Base-by-base conservation (phyloP, 371 early-diverging fungal species). In the Apophysomyces trapeziformis region DNA sequence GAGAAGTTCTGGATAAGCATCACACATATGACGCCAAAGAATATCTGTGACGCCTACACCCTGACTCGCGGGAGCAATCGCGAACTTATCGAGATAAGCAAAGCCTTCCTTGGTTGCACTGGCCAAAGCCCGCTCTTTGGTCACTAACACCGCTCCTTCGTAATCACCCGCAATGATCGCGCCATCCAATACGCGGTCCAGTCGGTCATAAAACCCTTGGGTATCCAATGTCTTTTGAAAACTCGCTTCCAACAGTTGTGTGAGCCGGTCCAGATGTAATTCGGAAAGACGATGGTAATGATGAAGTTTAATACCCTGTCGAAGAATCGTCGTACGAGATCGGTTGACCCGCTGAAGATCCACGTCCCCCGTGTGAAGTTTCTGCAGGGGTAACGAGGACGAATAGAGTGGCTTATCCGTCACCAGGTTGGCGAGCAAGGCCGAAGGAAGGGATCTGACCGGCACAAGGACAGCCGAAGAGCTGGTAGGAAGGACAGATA, bases 11-110 rank as follows among this genome's bases (percentile, higher is more conserved):
- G 89, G 89, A 68, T 89, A 93, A n/a, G 77, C 77, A 45, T 84
- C 83, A 39, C 85, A 79, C 76, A 97, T 79, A 57, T 85, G 83
- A 38, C 87, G 85, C 98, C 98, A 97, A 59, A 97, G 67, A 12
- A 96, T 93, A 73, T 97, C 98, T 0, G 96, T 96, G 37, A 95
- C 86, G 0, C 98, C 98, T 39, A 93, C 91, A 8, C 98, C 98
- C 75, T 96, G 96, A 47, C 85, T 88, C 12, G 84, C 83, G 2
- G 97, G 97, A 0, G 87, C 86, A 18, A 96, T 93, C 1, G 95
- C 94, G 79, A 96, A 96, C 72, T 97, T 97, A 79, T 97, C 98
- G 21, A 97, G 75, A 67, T 97, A 97, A 26, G 32, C 32, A 26
- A 26, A 26, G 37, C 68, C 69, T 56, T 70, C 67, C 5, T 21